A percentile compares a stretch with the other conserved stretches of the same genome.
Evolutionary conservation across 768 basidiomycete species (phyloP).

Genomic region (Hygrophorus russula): DNA sequence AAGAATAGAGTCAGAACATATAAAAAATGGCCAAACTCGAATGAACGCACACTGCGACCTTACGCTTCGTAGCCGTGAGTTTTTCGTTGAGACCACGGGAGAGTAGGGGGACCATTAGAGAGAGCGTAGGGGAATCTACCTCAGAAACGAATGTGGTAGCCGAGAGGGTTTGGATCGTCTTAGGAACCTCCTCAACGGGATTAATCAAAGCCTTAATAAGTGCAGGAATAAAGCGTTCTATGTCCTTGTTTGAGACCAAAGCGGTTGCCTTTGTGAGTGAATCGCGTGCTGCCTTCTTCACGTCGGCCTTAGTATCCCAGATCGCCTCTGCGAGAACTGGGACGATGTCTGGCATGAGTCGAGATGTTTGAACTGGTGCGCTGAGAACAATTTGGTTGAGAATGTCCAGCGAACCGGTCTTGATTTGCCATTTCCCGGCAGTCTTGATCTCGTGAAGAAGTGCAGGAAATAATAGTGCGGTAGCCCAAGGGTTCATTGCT

Average conservation of each 20-base stretch:
- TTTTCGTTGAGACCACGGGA: slow-evolving; percentile 92
- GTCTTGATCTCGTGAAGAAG: slow-evolving; percentile 91
- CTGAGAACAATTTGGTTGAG: slow-evolving; percentile 81
- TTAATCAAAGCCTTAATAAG: slow-evolving; percentile 97
- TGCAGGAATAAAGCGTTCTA: slow-evolving; percentile 93
- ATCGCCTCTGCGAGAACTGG: slow-evolving; percentile 91
- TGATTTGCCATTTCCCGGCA: slow-evolving; percentile 96
- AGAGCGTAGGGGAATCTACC: slow-evolving; percentile 94
- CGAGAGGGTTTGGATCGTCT: slow-evolving; percentile 89
- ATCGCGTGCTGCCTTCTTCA: slow-evolving; percentile 96
- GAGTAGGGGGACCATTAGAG: slow-evolving; percentile 93
- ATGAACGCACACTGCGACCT: slow-evolving; percentile 80
- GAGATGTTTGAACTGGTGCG: slow-evolving; percentile 74
- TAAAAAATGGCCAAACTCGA: slow-evolving; percentile 10
- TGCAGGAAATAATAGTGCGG: slow-evolving; percentile 70
- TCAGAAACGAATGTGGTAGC: slow-evolving; percentile 99
- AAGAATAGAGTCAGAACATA: slow-evolving; percentile 12
- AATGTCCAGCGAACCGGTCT: slow-evolving; percentile 74
- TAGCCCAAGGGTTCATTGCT: slow-evolving; percentile 83
- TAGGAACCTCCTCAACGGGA: slow-evolving; percentile 98
- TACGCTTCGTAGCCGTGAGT: slow-evolving; percentile 92
- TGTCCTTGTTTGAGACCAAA: slow-evolving; percentile 96
- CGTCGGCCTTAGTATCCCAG: slow-evolving; percentile 98
- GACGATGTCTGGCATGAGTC: slow-evolving; percentile 90
- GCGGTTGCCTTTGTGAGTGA: slow-evolving; percentile 91